Conservation (phyloP, 108 stramenopile species). For the Mediolabrus comicus region DNA sequence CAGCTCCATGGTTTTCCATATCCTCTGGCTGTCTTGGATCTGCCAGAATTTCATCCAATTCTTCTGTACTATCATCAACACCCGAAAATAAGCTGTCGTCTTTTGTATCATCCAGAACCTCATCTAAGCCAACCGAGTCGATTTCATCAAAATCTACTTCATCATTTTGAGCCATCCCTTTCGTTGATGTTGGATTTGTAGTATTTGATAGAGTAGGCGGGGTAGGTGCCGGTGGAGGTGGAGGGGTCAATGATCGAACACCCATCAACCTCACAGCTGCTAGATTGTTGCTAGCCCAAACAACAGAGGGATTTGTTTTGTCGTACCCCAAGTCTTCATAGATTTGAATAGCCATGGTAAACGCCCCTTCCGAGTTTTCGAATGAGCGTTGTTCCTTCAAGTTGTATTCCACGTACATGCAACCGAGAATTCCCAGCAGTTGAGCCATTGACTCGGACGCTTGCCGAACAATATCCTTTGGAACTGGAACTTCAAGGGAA, state of each 20-base stretch:
- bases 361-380: slow-evolving; percentile 13
- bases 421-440: slow-evolving; percentile 21
- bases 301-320: slow-evolving; percentile 11
- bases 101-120: not conserved
- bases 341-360: slow-evolving; percentile 17
- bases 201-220: not conserved
- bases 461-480: not conserved
- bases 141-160: not conserved
- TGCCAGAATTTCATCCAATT: slow-evolving; percentile 24
- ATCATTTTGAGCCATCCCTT: not conserved
- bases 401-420: slow-evolving; percentile 22
- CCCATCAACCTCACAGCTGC: slow-evolving; percentile 2
- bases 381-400: slow-evolving; percentile 4
- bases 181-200: not conserved
- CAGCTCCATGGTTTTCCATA: not conserved
- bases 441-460: slow-evolving; percentile 29
- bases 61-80: slow-evolving; percentile 27
- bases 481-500: not conserved
- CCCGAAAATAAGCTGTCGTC: slow-evolving; percentile 32
- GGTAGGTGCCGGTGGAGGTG: slow-evolving; percentile 10
- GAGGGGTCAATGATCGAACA: slow-evolving; percentile 3
- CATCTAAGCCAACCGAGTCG: not conserved
- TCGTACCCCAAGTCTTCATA: slow-evolving; percentile 27
- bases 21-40: not conserved
- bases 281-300: slow-evolving; percentile 28